phyloP scores from a whole-genome alignment of 129 eudicot species.

The Tanacetum coccineum region DNA sequence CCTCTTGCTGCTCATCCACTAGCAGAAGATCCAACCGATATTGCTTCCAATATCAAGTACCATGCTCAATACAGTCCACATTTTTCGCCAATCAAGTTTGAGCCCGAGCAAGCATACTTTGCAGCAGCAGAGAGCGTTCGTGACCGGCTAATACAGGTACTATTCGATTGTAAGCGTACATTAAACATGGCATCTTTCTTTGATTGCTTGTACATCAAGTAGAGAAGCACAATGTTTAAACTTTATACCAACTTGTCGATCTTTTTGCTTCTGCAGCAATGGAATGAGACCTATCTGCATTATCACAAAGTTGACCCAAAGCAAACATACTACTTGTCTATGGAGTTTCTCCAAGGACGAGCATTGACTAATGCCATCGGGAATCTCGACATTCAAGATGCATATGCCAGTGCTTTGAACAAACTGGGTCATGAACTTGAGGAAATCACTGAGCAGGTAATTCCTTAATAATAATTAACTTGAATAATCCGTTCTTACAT shows the following conservation, averaged over 20 bases:
- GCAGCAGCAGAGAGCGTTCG: conserved; percentile 98
- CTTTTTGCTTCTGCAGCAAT: conserved; percentile 61
- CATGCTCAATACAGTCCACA: conserved; percentile 92
- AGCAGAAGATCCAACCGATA: conserved; percentile 60
- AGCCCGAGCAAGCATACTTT: conserved; percentile 93
- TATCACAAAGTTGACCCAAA: conserved; percentile 90
- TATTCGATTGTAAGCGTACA: too few species aligned
- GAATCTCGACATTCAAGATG: conserved; percentile 76
- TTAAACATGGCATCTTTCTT: too few species aligned
- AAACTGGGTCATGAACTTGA: conserved; percentile 92
- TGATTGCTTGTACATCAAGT: too few species aligned
- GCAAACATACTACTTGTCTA: conserved; percentile 96
- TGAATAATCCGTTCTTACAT: conserved; percentile 3
- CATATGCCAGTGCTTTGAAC: conserved; percentile 81
- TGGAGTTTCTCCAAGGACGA: conserved; percentile 99
- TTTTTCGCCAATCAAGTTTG: conserved; percentile 93
- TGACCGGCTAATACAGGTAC: conserved; percentile 76
- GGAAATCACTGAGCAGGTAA: conserved; percentile 86
- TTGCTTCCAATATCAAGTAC: conserved; percentile 91
- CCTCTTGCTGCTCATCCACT: conserved; percentile 80
- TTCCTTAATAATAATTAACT: background rate
- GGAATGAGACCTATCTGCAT: conserved; percentile 95
- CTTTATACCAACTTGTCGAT: too few species aligned
- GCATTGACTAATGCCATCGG: conserved; percentile 98
- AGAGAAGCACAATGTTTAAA: too few species aligned